Evolutionary conservation across 108 stramenopile species (phyloP), one percentile per base, ranked within the genome.

Genomic region (Cylindrotheca closterium): DNA sequence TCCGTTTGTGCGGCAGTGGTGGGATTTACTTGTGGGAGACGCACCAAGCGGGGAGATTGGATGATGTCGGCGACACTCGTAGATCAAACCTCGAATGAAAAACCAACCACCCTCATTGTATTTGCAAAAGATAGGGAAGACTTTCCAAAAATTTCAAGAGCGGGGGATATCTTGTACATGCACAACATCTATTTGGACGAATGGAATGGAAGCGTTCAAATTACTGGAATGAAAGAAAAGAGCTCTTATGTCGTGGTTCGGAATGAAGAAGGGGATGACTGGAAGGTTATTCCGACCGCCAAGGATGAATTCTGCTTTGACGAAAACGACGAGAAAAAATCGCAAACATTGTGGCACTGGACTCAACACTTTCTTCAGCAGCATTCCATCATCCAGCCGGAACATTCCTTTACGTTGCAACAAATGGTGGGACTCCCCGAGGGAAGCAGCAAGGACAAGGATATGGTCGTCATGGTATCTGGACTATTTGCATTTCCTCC

Each of bases 381-480:
- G 22, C 67, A 86, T 55, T 73, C 87, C 19, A 89, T 79, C 24
- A 80, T 89, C 37, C 65, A 73, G 19, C 5, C 17, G 21, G 31
- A 65, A 23, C 59, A 74, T 24, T 15, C 42, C 24, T 67, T 63
- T 24, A 67, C 56, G 4, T 27, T 81, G 30, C 23, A 31, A 1
- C 72, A 81, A 10, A 57, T 73, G 50, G 21, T 19, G 21, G 10
- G 54, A 2, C 1, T 74, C 34, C 62, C 56, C n/a, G 65, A 68
- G 25, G 73, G 75, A 31, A 7, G 37, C 7, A 42, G 7, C 52
- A 2, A 63, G 24, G 63, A 82, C 34, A 80, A 80, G 30, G 93
- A 94, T 62, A 58, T 89, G 21, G 86, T 78, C 10, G 86, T 82
- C 24, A 78, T 86, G 58, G 86, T 94, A 1, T 73, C 87, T 24